Evolutionary conservation across 2,329 filamentous ascomycete genomes (phyloP).

Genomic region (Ilyonectria mors-panacis): DNA sequence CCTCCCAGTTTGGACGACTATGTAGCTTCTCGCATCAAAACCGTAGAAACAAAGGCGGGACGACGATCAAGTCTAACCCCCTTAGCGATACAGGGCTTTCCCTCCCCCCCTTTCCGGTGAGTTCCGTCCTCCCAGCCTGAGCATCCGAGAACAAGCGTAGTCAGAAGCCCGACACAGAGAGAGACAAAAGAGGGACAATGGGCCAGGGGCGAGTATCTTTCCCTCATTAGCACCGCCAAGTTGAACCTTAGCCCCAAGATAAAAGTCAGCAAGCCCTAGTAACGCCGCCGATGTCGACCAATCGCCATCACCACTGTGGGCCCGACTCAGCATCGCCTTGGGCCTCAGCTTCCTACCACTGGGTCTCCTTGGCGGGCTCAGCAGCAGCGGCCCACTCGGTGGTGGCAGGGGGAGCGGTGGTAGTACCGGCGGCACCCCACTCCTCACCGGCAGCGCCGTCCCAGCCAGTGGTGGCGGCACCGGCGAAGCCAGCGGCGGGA

Average conservation of each 20-base stretch:
- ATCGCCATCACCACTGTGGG: conserved; percentile 38
- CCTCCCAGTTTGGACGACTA: conserved; percentile 44
- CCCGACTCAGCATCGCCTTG: conserved; percentile 31
- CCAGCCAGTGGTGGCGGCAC: conserved; percentile 71
- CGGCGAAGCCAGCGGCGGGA: conserved; percentile 78
- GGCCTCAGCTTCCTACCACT: conserved; percentile 62
- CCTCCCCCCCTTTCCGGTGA: conserved; percentile 68
- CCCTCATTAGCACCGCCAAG: conserved; percentile 94
- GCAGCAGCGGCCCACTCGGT: conserved; percentile 77
- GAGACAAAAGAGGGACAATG: conserved; percentile 39
- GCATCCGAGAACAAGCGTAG: conserved; percentile 33
- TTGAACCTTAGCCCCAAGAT: conserved; percentile 61
- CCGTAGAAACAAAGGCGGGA: conserved; percentile 67
- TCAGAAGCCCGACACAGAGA: conserved; percentile 36
- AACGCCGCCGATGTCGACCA: conserved; percentile 48
- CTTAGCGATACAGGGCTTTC: conserved; percentile 97
- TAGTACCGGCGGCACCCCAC: conserved; percentile 66
- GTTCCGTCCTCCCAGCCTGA: conserved; percentile 30
- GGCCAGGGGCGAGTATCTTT: conserved; percentile 87
- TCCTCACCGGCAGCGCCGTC: conserved; percentile 72
- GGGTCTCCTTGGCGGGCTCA: conserved; percentile 64
- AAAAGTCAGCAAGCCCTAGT: conserved; percentile 47
- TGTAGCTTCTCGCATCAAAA: conserved; percentile 48
- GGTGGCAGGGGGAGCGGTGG: conserved; percentile 73
- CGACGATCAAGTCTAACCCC: conserved; percentile 92